Conservation (phyloP, 345 rosid genomes). For the Kernera saxatilis region DNA sequence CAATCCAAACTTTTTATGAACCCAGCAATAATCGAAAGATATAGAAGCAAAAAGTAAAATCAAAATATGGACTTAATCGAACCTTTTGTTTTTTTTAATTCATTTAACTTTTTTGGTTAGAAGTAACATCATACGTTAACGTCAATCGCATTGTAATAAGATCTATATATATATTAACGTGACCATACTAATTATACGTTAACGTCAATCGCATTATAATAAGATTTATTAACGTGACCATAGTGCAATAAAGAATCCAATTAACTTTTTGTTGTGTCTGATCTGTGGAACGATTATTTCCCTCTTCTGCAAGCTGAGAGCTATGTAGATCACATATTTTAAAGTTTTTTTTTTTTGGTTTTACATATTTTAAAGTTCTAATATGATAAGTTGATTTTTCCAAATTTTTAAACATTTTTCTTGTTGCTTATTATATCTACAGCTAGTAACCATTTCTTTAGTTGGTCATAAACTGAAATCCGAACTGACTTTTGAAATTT, state of each 20-base stretch:
- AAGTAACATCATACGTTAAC: constrained; percentile 32
- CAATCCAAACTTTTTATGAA: constrained; percentile 6
- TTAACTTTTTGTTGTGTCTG: not conserved
- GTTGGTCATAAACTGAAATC: no score
- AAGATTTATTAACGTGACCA: constrained; percentile 15
- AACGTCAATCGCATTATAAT: constrained; percentile 11
- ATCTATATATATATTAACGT: constrained; percentile 9
- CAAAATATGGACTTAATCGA: not conserved
- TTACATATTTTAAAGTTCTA: no score
- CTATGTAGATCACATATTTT: no score
- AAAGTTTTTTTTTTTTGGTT: no score
- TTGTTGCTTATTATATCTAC: no score
- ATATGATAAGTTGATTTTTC: no score
- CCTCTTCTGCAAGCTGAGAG: constrained; percentile 17
- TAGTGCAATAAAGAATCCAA: constrained; percentile 5
- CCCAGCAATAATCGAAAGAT: not conserved
- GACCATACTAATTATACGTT: constrained; percentile 13
- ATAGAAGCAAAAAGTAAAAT: not conserved
- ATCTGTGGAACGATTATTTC: constrained; percentile 8
- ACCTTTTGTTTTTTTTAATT: not conserved
- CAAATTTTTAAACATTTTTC: no score
- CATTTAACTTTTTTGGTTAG: not conserved
- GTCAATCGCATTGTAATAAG: constrained; percentile 15
- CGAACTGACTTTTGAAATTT: no score
- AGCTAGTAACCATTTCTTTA: no score